phyloP scores from a whole-genome alignment of 352 stramenopile genomes.

The Phytophthora megakarya region DNA sequence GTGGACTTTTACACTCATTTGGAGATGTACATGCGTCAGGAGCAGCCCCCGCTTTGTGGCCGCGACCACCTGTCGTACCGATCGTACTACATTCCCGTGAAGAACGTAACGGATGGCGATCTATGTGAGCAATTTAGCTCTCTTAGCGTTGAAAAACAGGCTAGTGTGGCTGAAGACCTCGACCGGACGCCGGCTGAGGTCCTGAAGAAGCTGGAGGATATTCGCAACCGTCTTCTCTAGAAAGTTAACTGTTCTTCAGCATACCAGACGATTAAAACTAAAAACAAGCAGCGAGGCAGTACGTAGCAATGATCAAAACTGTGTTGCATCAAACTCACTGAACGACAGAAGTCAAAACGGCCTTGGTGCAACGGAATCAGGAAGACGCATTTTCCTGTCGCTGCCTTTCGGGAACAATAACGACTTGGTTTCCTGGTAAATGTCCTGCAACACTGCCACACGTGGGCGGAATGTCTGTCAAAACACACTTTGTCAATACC shows the following conservation, averaged over 20 bases:
- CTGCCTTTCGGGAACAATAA: constrained; percentile 60
- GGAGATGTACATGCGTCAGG: constrained; percentile 95
- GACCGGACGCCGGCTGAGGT: constrained; percentile 96
- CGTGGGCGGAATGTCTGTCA: constrained; percentile 70
- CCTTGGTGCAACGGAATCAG: constrained; percentile 18
- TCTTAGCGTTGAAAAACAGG: constrained; percentile 94
- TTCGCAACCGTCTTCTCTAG: constrained; percentile 96
- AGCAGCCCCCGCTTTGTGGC: constrained; percentile 92
- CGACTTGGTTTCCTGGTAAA: constrained; percentile 61
- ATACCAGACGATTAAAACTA: constrained; percentile 6
- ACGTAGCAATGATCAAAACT: constrained; percentile 22
- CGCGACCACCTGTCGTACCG: constrained; percentile 98
- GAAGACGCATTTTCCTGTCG: constrained; percentile 53
- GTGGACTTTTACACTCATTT: constrained; percentile 99
- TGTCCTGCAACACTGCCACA: constrained; percentile 68
- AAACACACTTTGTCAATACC: too few species aligned
- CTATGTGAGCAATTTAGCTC: constrained; percentile 96
- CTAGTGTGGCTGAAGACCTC: constrained; percentile 95
- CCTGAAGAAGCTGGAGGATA: constrained; percentile 99
- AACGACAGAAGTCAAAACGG: constrained; percentile 10
- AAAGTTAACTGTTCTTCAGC: background rate
- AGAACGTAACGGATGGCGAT: constrained; percentile 98
- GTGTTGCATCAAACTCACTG: constrained; percentile 2
- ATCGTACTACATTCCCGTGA: constrained; percentile 98
- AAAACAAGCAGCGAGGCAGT: constrained; percentile 14